These are phyloP conservation scores for Penicillium tannophilum DNA, from an alignment of 495 filamentous ascomycete species.

Conservation along the genomic window DNA sequence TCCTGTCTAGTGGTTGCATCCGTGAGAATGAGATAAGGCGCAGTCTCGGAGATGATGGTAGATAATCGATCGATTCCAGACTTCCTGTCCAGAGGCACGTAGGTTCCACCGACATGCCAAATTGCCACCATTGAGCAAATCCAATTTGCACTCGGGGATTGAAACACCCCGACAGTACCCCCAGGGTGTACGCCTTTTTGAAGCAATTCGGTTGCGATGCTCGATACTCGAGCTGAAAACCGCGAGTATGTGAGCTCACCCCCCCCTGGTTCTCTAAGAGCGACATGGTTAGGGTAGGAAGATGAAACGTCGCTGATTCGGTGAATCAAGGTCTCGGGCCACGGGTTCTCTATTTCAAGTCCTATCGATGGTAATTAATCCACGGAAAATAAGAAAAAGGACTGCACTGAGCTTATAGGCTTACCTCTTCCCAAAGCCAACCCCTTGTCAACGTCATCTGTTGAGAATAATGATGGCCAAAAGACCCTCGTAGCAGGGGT, in stretches of 20 bases:
- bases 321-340: slow-evolving; percentile 39
- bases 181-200: slow-evolving; percentile 25
- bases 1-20: slow-evolving; percentile 6
- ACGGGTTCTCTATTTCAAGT: slow-evolving; percentile 18
- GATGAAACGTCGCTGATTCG: slow-evolving; percentile 32
- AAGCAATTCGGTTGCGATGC: slow-evolving; percentile 24
- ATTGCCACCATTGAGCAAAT: slow-evolving; percentile 55
- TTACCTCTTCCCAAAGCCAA: slow-evolving; percentile 21
- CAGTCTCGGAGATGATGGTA: slow-evolving; percentile 23
- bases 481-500: slow-evolving; percentile 25
- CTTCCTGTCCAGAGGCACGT: slow-evolving; percentile 53
- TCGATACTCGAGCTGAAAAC: slow-evolving; percentile 2
- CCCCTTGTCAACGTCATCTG: slow-evolving; percentile 14
- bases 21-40: slow-evolving; percentile 22
- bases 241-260: slow-evolving; percentile 20
- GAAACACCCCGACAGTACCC: slow-evolving; percentile 22
- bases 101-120: slow-evolving; percentile 45
- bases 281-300: slow-evolving; percentile 10
- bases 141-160: slow-evolving; percentile 41
- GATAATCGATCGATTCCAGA: slow-evolving; percentile 35
- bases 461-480: slow-evolving; percentile 20
- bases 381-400: not conserved
- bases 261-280: slow-evolving; percentile 15
- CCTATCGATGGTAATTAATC: slow-evolving; percentile 17
- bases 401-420: not conserved